A percentile compares a stretch with the other conserved stretches of the same genome.
Evolutionary conservation across 139 green algal genomes (phyloP).

Genomic region (Limnomonas spitsbergensis): DNA sequence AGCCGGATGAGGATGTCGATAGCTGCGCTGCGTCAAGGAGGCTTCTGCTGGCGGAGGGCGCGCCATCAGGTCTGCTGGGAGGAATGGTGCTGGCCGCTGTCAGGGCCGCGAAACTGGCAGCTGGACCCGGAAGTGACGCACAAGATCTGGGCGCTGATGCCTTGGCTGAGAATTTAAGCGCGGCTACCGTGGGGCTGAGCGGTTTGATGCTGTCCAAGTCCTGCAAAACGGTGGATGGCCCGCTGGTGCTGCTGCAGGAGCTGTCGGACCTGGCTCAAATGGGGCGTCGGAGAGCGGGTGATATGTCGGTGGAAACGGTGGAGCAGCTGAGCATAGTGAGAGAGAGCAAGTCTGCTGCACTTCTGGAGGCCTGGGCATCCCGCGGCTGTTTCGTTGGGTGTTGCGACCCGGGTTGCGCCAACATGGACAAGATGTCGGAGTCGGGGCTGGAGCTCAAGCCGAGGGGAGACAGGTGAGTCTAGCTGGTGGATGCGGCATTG

Average conservation of each 20-base stretch:
- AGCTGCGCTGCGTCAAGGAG: neutral
- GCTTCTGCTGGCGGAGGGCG: neutral
- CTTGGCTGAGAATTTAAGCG: too few species aligned
- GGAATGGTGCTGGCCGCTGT: neutral
- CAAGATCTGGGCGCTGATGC: neutral
- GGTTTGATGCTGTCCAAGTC: neutral
- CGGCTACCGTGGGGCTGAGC: too few species aligned
- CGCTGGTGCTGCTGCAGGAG: neutral
- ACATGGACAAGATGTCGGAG: constrained; percentile 12
- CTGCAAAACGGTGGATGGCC: neutral
- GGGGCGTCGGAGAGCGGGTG: neutral
- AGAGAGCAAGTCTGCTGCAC: neutral
- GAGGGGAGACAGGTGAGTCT: neutral
- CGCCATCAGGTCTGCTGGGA: neutral
- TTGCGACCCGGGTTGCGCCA: neutral
- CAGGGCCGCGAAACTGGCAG: neutral
- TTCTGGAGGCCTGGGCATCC: neutral
- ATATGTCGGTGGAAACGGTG: neutral
- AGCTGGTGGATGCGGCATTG: neutral
- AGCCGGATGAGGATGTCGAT: neutral
- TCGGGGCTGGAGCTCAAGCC: constrained; percentile 5
- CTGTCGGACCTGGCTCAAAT: too few species aligned
- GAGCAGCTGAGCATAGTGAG: neutral
- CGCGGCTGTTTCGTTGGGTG: neutral
- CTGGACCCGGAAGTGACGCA: neutral